Base-by-base conservation (phyloP, 1,284 basidiomycete species). In the Inonotus hispidus region DNA sequence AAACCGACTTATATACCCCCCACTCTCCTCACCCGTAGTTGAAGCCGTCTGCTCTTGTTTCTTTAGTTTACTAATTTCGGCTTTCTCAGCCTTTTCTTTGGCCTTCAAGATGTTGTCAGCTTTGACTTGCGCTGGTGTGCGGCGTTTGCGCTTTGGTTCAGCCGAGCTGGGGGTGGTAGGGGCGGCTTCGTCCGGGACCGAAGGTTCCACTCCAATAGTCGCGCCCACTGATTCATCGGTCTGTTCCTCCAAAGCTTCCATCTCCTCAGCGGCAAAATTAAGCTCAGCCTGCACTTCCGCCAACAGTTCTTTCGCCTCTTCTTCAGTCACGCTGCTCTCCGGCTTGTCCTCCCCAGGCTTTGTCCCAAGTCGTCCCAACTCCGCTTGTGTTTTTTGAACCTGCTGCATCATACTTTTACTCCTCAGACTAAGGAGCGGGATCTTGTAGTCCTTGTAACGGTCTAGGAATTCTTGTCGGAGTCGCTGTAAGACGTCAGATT, bases 371-470 rank as follows among this genome's bases (percentile, higher is more conserved):
- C 75, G 74, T 4, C 70, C 65, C 19, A 77, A 77, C 1, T 71
- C 77, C 57, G 83, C 74, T 14, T 65, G 75, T 23, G 27, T 52
- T 10, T 68, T 65, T 67, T 76, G 80, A 37, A 78, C 56, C 0
- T 78, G 63, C 1, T 64, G 53, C 1, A 50, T 39, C 16, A 65
- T 50, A 41, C 56, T 68, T 61, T 71, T 72, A 21, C 66, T 71
- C 23, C 71, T 73, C 41, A 91, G 71, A 41, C 77, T 72, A n/a
- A 75, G 66, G 10, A 95, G 70, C 1, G 93, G 90, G 11, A 96
- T 75, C 65, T 85, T 82, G 75, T 90, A 86, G 60, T 82, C 83
- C 39, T 82, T 82, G 75, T 95, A 95, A 11, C 92, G 87, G 60
- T 87, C 80, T 50, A 82, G 72, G 76, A 96, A 93, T 88, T 61